Conservation (phyloP, 805 yeast species). For the Candida maris region DNA sequence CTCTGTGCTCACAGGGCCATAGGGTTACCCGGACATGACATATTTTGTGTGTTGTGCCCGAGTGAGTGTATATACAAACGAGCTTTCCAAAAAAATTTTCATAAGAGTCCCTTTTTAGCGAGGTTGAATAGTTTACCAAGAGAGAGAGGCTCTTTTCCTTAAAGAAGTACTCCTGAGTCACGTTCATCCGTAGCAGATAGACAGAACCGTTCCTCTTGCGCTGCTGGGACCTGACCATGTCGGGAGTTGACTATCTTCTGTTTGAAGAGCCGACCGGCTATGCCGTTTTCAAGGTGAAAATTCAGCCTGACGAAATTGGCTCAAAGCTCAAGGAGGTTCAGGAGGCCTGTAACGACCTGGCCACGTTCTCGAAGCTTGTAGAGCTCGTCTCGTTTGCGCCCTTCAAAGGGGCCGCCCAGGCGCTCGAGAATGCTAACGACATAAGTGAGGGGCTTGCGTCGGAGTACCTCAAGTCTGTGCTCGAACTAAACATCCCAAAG, state of each 20-base stretch:
- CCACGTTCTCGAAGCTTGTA: conserved; percentile 84
- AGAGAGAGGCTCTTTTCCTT: too few relatives aligned
- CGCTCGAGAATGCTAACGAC: conserved; percentile 96
- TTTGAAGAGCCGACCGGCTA: conserved; percentile 99
- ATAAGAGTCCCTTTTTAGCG: too few relatives aligned
- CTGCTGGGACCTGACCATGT: conserved; percentile 37
- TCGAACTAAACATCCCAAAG: conserved; percentile 90
- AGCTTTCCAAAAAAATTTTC: too few relatives aligned
- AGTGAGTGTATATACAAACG: too few relatives aligned
- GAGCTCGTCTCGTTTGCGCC: conserved; percentile 96
- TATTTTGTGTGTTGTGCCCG: too few relatives aligned
- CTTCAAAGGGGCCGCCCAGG: conserved; percentile 99
- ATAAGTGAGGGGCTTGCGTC: conserved; percentile 95
- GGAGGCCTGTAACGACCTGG: conserved; percentile 80
- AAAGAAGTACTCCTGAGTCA: too few relatives aligned
- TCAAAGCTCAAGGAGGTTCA: conserved; percentile 92
- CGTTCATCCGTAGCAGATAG: too few relatives aligned
- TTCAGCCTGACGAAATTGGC: conserved; percentile 93
- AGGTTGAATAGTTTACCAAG: too few relatives aligned
- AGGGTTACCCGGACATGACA: too few relatives aligned
- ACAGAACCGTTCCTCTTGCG: conserved; percentile 2
- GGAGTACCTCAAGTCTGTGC: conserved; percentile 82
- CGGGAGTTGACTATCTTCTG: conserved; percentile 82
- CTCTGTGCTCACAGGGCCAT: too few relatives aligned
- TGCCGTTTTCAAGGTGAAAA: conserved; percentile 89